These are phyloP conservation scores for Firmiana major DNA, from an alignment of 345 rosid species.

Conservation along the genomic window DNA sequence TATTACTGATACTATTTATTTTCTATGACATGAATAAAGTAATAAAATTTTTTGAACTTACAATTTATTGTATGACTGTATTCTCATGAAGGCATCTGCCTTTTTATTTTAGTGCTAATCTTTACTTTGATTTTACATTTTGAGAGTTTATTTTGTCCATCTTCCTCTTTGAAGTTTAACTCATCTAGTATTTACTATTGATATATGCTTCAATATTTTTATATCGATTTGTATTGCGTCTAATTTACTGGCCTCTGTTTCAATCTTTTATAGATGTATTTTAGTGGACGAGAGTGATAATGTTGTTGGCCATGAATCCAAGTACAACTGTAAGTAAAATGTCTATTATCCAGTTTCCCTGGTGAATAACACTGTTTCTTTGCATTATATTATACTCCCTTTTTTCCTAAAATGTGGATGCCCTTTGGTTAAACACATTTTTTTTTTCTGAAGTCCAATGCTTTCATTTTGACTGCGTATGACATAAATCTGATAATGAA, in stretches of 20 bases:
- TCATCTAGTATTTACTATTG: not conserved
- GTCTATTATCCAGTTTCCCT: not conserved
- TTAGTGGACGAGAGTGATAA: slow-evolving; percentile 75
- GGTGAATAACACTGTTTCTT: not conserved
- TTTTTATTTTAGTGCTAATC: not conserved
- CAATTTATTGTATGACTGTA: not conserved
- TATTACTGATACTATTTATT: not conserved
- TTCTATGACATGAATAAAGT: not conserved
- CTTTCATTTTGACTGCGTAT: not conserved
- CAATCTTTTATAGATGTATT: slow-evolving; percentile 55
- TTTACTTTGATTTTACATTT: too few relatives aligned
- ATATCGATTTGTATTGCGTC: not conserved
- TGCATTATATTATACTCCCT: not conserved
- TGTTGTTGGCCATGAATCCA: slow-evolving; percentile 77
- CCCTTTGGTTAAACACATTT: not conserved
- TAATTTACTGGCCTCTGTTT: not conserved
- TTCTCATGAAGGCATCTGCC: not conserved
- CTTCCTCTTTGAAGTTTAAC: not conserved
- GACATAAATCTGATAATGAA: not conserved
- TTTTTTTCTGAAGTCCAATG: not conserved
- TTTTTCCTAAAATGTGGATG: not conserved
- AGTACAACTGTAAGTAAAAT: slow-evolving; percentile 70
- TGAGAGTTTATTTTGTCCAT: not conserved
- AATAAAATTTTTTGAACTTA: not conserved
- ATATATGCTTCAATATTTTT: not conserved